Conservation (phyloP, 352 stramenopile genomes). For the Phytophthora syringae region DNA sequence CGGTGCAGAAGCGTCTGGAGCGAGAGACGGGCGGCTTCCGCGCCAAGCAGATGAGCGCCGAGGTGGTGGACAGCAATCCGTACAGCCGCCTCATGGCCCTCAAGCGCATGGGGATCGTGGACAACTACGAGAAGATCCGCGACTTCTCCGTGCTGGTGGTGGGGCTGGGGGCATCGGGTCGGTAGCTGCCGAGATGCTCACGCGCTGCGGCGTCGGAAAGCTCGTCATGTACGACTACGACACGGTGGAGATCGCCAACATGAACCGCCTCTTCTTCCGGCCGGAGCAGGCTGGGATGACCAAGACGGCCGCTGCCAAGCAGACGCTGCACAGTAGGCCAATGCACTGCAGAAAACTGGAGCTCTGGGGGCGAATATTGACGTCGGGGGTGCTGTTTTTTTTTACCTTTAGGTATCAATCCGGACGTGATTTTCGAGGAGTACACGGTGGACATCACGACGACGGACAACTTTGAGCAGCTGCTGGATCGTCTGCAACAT, state of each 20-base stretch:
- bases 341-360: background rate
- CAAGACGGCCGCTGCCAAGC: conserved; percentile 88
- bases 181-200: conserved; percentile 91
- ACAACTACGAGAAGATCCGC: conserved; percentile 90
- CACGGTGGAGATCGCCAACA: conserved; percentile 91
- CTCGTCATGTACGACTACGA: conserved; percentile 93
- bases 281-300: conserved; percentile 87
- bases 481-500: conserved; percentile 78
- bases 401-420: conserved; percentile 79
- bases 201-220: conserved; percentile 89
- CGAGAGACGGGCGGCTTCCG: conserved; percentile 35
- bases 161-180: conserved; percentile 88
- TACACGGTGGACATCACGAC: conserved; percentile 91
- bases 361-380: background rate
- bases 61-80: conserved; percentile 87
- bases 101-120: conserved; percentile 91
- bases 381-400: background rate
- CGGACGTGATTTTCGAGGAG: conserved; percentile 88
- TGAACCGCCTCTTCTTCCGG: conserved; percentile 93
- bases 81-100: conserved; percentile 92
- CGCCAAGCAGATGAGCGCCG: conserved; percentile 70
- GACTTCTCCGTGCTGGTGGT: conserved; percentile 84
- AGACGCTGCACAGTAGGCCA: conserved; percentile 80
- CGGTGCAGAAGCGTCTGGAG: conserved; percentile 61
- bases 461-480: conserved; percentile 84